Percentiles rank a stretch among this genome's conserved stretches.
These are phyloP conservation scores for Elasticomyces elasticus DNA, from an alignment of 495 filamentous ascomycete species.

Conservation along the genomic window DNA sequence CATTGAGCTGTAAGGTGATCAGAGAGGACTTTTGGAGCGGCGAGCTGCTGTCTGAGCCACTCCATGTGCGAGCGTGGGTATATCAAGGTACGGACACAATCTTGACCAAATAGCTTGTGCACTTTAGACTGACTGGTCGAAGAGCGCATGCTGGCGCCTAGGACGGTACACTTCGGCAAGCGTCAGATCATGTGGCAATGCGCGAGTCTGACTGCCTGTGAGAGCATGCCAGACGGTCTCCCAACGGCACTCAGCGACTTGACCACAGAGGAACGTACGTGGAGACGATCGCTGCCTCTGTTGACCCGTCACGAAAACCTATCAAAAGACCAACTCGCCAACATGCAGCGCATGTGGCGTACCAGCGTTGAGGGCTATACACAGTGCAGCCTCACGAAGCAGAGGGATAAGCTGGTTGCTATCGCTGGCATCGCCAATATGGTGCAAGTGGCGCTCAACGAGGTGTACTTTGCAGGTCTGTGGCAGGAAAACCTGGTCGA, in stretches of 20 bases:
- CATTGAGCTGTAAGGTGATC: background rate
- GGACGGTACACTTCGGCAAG: conserved; percentile 3
- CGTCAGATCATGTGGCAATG: conserved; percentile 7
- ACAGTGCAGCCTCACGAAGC: background rate
- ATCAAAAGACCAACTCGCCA: background rate
- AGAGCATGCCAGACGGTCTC: conserved; percentile 4
- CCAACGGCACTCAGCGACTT: background rate
- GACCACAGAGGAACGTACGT: conserved; percentile 1
- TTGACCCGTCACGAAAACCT: background rate
- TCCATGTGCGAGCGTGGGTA: conserved; percentile 4
- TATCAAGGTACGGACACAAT: background rate
- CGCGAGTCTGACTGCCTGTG: background rate
- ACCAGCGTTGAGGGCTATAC: conserved; percentile 2
- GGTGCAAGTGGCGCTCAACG: background rate
- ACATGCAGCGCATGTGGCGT: background rate
- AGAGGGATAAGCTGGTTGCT: conserved; percentile 7
- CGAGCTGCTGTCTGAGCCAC: conserved; percentile 1
- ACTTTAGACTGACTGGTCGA: background rate
- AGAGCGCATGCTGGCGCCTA: conserved; percentile 6
- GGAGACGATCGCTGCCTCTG: background rate
- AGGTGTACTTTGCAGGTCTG: conserved; percentile 8
- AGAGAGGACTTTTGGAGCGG: background rate
- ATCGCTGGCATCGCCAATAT: conserved; percentile 3
- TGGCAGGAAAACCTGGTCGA: background rate
- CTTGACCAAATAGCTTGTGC: background rate